Evolutionary conservation across 2,329 filamentous ascomycete genomes (phyloP).

Genomic region (Achaetomium macrosporum): DNA sequence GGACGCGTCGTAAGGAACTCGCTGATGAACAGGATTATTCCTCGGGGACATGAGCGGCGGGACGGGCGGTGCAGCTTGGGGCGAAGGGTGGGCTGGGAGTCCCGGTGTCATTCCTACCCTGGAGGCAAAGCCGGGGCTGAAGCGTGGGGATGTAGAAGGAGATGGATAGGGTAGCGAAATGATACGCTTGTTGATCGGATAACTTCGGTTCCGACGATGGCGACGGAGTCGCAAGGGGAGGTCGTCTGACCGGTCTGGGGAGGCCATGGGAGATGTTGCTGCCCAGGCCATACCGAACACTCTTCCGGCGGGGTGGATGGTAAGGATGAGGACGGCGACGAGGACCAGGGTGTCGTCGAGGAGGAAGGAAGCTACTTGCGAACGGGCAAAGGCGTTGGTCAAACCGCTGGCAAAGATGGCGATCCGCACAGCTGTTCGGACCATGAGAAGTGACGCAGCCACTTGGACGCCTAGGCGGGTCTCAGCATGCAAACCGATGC

Average conservation of each 20-base stretch:
- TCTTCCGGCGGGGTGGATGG: conserved; percentile 33
- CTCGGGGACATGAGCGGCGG: conserved; percentile 12
- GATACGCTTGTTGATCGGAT: conserved; percentile 5
- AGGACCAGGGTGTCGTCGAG: conserved; percentile 39
- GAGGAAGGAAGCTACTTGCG: conserved; percentile 34
- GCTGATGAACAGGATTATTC: conserved; percentile 18
- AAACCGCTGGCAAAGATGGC: conserved; percentile 36
- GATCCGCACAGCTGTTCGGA: conserved; percentile 38
- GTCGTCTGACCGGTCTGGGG: neutral
- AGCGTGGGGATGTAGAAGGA: neutral
- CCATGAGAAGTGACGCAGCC: conserved; percentile 34
- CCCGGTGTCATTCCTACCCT: conserved; percentile 5
- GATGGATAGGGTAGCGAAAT: conserved; percentile 16
- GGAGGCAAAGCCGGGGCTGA: conserved; percentile 5
- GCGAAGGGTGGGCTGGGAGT: conserved; percentile 11
- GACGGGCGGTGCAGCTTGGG: neutral
- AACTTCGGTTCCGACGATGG: conserved; percentile 5
- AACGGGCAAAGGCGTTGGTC: conserved; percentile 33
- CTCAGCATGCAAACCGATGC: neutral
- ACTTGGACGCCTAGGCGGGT: conserved; percentile 32
- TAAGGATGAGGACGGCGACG: conserved; percentile 32
- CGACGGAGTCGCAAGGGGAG: conserved; percentile 13
- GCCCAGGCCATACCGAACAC: conserved; percentile 38
- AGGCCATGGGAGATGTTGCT: conserved; percentile 31
- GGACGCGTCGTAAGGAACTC: conserved; percentile 9